phyloP scores from a whole-genome alignment of 176 grass and related monocot species.

The Rhynchospora tenuis region DNA sequence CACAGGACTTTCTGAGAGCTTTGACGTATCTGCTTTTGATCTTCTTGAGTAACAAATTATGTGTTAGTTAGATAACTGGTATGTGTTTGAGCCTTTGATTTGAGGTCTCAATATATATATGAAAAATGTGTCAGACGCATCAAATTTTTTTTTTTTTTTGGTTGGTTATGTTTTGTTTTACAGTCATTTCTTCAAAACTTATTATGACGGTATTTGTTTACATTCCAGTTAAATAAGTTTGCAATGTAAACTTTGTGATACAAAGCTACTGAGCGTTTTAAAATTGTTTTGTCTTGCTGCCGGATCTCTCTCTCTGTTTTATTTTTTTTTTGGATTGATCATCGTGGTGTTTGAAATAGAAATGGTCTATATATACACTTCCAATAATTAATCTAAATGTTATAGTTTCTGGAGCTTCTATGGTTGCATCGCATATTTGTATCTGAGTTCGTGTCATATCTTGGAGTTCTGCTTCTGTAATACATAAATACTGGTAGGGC shows the following conservation, averaged over 20 bases:
- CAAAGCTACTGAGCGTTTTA: not conserved
- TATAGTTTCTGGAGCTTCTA: too few relatives aligned
- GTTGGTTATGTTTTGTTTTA: too few relatives aligned
- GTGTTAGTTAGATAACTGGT: not conserved
- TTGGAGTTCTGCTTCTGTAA: too few relatives aligned
- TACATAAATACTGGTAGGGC: too few relatives aligned
- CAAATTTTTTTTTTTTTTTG: too few relatives aligned
- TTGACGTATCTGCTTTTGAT: not conserved
- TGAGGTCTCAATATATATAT: not conserved
- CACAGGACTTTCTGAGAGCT: constrained; percentile 4
- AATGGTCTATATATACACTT: too few relatives aligned
- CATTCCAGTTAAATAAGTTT: not conserved
- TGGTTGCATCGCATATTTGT: too few relatives aligned
- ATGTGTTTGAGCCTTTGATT: not conserved
- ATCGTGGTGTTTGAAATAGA: not conserved
- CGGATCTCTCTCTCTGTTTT: not conserved
- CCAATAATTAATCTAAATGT: too few relatives aligned
- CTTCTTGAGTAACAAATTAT: not conserved
- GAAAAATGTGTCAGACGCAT: not conserved
- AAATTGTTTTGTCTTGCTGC: not conserved
- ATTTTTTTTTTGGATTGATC: not conserved
- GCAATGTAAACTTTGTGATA: not conserved
- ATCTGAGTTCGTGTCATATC: too few relatives aligned
- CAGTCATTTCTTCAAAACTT: not conserved
- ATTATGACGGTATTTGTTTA: not conserved